Evolutionary conservation across 176 grass and related monocot genomes (phyloP), one percentile per base, ranked within the genome.

Genomic region (Avena insularis): DNA sequence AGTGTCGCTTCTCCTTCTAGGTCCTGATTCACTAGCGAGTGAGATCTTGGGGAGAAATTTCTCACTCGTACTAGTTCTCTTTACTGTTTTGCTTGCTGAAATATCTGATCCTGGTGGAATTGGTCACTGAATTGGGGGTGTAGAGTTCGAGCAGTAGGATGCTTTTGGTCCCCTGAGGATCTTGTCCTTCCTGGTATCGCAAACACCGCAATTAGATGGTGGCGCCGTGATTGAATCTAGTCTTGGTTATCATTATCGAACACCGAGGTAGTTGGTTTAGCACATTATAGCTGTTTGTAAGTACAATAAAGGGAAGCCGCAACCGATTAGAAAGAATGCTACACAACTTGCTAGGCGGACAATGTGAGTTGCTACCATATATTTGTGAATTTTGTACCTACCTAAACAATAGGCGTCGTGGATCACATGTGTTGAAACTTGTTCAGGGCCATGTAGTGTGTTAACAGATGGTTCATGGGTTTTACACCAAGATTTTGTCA

Each of bases 1-100:
- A 57, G 46, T 53, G 8, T 9, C 49, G 48, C 33, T 58, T 76
- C 53, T 79, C 0, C 13, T 31, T 45, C 53, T 83, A 45, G 35
- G 53, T 59, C 51, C 70, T 12, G 27, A 23, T 38, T 55, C 48
- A 21, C 8, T 45, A 14, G 57, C 13, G 47, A 57, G 38, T 57
- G 81, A 59, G 80, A 87, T 90, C 74, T 90, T 27, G 65, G 57
- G 66, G 66, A 49, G 47, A 21, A 16, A 4, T 12, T 12, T 0
- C 13, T n/a, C 12, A 14, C 69, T 46, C 4, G 8, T n/a, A 11
- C 21, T 17, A 4, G 27, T 51, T 29, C 61, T 61, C 54, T 71
- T 19, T 15, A 60, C 38, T 53, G 59, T 59, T 36, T 64, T 53
- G 59, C 57, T 47, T 72, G 16, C 51, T 88, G 10, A 20, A 81